Conservation (phyloP, 441 rosid genomes). For the Geranium incanum region DNA sequence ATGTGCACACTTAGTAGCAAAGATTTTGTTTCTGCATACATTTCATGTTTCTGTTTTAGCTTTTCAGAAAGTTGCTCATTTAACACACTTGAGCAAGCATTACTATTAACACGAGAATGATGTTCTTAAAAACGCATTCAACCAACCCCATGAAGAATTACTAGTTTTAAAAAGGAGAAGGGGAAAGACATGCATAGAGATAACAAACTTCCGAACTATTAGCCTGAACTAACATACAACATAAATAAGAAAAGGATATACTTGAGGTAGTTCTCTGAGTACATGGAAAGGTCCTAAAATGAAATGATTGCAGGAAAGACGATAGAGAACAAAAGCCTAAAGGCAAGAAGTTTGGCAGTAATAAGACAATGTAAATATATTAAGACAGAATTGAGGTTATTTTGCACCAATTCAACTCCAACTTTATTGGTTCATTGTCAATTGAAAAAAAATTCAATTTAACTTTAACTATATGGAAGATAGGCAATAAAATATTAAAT, state of each 20-base stretch:
- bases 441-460: not conserved
- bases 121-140: not conserved
- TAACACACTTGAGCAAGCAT: not conserved
- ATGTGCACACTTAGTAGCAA: not conserved
- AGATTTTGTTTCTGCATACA: not conserved
- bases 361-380: not conserved
- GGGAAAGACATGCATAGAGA: not conserved
- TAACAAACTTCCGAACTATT: not conserved
- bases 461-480: not conserved
- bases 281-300: not conserved
- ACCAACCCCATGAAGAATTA: slow-evolving; percentile 1
- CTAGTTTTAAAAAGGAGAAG: not conserved
- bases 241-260: not conserved
- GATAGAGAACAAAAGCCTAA: not conserved
- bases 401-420: not conserved
- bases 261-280: not conserved
- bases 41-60: not conserved
- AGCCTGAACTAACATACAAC: not conserved
- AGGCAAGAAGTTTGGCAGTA: slow-evolving; percentile 1
- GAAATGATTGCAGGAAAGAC: not conserved
- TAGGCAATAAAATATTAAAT: not conserved
- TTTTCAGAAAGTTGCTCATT: not conserved
- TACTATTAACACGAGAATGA: not conserved
- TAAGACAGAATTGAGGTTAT: not conserved
- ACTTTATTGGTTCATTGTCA: not conserved